Evolutionary conservation across 2,329 filamentous ascomycete species (phyloP).

Genomic region (Colletotrichum sp.): DNA sequence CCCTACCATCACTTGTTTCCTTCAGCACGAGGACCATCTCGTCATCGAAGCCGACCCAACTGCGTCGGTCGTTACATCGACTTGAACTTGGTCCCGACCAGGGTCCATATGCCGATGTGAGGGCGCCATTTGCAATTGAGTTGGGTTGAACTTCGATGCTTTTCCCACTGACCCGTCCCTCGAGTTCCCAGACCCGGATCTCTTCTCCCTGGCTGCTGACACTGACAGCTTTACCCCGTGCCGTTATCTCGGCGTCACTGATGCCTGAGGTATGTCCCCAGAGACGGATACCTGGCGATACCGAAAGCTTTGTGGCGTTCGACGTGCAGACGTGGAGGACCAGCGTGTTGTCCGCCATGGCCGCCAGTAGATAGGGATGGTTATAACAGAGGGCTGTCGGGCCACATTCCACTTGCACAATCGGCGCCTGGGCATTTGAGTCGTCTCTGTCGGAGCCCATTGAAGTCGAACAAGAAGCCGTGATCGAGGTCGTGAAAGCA

Average conservation of each 20-base stretch:
- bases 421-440: conserved; percentile 8
- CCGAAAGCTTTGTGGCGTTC: conserved; percentile 66
- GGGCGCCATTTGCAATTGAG: conserved; percentile 10
- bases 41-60: conserved; percentile 88
- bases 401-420: conserved; percentile 34
- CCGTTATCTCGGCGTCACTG: conserved; percentile 82
- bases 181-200: conserved; percentile 87
- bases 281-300: conserved; percentile 76
- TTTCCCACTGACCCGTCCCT: conserved; percentile 63
- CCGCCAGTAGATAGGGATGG: conserved; percentile 85
- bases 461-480: conserved; percentile 1
- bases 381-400: conserved; percentile 71
- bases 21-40: conserved; percentile 89
- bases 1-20: conserved; percentile 69
- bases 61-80: conserved; percentile 51
- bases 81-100: neutral
- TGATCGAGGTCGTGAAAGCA: conserved; percentile 42
- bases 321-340: conserved; percentile 83
- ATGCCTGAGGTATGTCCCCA: conserved; percentile 95
- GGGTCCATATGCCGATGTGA: neutral
- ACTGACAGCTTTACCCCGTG: conserved; percentile 87
- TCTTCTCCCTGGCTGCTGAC: conserved; percentile 81
- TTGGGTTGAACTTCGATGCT: conserved; percentile 57
- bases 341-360: conserved; percentile 86
- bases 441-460: neutral